Evolutionary conservation across 352 stramenopile genomes (phyloP).

Genomic region (Globisporangium acanthophoron): DNA sequence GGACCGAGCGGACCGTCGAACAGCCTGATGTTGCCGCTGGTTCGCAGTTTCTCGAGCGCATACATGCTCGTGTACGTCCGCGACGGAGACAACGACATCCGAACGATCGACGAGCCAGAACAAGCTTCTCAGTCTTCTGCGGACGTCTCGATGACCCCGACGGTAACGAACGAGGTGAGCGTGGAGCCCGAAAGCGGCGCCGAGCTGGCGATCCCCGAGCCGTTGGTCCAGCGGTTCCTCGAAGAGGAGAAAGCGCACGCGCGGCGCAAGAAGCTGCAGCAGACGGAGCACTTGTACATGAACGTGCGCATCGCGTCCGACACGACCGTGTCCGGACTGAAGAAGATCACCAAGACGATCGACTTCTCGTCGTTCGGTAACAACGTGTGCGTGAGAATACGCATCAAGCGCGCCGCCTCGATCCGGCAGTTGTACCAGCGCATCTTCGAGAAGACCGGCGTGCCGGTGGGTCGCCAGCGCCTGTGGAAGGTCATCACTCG

Average conservation of each 20-base stretch:
- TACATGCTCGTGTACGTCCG: slow-evolving; percentile 89
- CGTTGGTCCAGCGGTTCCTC: slow-evolving; percentile 61
- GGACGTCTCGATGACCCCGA: neutral
- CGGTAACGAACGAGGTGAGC: neutral
- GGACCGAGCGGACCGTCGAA: slow-evolving; percentile 9
- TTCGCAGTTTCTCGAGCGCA: slow-evolving; percentile 69
- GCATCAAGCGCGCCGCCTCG: slow-evolving; percentile 50
- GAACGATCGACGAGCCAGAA: slow-evolving; percentile 24
- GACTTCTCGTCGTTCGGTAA: slow-evolving; percentile 81
- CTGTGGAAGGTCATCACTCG: slow-evolving; percentile 85
- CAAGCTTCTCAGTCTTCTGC: neutral
- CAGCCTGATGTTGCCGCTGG: slow-evolving; percentile 50
- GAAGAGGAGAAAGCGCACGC: slow-evolving; percentile 69
- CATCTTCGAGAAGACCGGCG: slow-evolving; percentile 55
- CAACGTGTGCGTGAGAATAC: slow-evolving; percentile 45
- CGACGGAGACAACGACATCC: slow-evolving; percentile 68
- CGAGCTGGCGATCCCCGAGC: slow-evolving; percentile 42
- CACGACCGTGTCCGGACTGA: slow-evolving; percentile 52
- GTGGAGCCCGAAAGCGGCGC: neutral
- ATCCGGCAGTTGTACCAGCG: slow-evolving; percentile 65
- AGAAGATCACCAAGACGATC: slow-evolving; percentile 65
- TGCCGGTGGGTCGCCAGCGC: slow-evolving; percentile 57
- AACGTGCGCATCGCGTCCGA: slow-evolving; percentile 75
- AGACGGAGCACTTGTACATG: slow-evolving; percentile 83
- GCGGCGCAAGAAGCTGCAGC: slow-evolving; percentile 69